Percentiles rank a stretch among this genome's conserved stretches.
Conservation (phyloP, 352 stramenopile genomes). For the Achlya hypogyna region DNA sequence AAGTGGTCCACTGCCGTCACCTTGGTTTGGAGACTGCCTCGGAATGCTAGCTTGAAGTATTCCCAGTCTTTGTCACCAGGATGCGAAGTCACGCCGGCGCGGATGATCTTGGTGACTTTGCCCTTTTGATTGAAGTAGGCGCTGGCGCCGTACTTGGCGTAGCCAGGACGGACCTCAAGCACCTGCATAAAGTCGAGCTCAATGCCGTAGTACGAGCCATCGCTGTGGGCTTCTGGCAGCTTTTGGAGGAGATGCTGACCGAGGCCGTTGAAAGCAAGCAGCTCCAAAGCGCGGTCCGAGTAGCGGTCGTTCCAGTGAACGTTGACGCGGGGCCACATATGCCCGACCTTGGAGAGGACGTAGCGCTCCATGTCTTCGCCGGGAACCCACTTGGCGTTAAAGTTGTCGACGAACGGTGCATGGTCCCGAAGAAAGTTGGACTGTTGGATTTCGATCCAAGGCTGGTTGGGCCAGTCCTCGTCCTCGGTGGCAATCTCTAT, state of each 20-base stretch:
- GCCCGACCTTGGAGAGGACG: conserved; percentile 13
- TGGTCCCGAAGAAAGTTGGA: conserved; percentile 11
- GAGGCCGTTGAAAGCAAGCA: conserved; percentile 16
- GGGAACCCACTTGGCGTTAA: conserved; percentile 2
- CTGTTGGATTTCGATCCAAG: conserved; percentile 18
- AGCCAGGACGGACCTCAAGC: conserved; percentile 10
- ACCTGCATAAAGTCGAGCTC: conserved; percentile 7
- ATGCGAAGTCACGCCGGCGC: not conserved
- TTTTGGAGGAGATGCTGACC: conserved; percentile 12
- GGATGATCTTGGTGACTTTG: conserved; percentile 12
- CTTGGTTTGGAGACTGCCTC: conserved; percentile 10
- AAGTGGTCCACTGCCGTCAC: conserved; percentile 13
- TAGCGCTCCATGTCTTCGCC: conserved; percentile 17
- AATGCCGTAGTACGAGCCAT: conserved; percentile 19
- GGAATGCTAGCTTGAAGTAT: conserved; percentile 15
- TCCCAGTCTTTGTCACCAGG: conserved; percentile 6
- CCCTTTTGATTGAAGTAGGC: conserved; percentile 10
- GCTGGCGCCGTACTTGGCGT: conserved; percentile 18
- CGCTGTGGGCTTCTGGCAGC: not conserved
- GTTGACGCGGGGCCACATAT: not conserved
- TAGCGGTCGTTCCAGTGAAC: conserved; percentile 20
- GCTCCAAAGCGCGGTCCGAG: conserved; percentile 8
- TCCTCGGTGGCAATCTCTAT: conserved; percentile 9
- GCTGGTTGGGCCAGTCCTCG: conserved; percentile 16
- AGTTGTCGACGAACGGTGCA: conserved; percentile 17